Conservation (phyloP, 2,329 filamentous ascomycete genomes). For the Ophiosphaerella korrae region DNA sequence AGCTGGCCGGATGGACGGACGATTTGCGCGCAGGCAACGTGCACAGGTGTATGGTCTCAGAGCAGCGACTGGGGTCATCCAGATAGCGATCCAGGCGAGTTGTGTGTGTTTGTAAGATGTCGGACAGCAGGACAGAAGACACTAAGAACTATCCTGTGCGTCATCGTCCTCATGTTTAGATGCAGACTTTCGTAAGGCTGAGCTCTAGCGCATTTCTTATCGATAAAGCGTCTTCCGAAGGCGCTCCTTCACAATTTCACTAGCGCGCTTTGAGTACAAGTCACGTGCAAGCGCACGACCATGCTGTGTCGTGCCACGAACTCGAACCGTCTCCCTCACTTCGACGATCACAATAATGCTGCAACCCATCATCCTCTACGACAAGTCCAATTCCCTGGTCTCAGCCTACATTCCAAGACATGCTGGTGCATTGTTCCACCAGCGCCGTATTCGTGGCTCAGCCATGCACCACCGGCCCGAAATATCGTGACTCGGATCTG, state of each 20-base stretch:
- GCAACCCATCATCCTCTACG: not conserved
- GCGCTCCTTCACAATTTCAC: not conserved
- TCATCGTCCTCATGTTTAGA: slow-evolving; percentile 11
- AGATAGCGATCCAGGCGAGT: slow-evolving; percentile 7
- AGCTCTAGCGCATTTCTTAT: not conserved
- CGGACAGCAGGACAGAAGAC: not conserved
- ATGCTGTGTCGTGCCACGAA: not conserved
- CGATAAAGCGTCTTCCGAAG: not conserved
- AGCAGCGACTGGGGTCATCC: slow-evolving; percentile 35
- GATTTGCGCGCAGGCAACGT: slow-evolving; percentile 48
- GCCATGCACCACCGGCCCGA: too few relatives aligned
- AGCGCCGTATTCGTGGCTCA: too few relatives aligned
- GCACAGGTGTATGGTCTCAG: slow-evolving; percentile 40
- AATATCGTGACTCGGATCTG: not conserved
- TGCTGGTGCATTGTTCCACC: slow-evolving; percentile 14
- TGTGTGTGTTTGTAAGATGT: not conserved
- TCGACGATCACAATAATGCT: too few relatives aligned
- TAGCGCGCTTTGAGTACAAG: too few relatives aligned
- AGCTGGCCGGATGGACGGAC: slow-evolving; percentile 12
- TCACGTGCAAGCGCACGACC: too few relatives aligned
- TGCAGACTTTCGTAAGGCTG: slow-evolving; percentile 7
- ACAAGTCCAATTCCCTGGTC: not conserved
- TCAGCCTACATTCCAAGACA: not conserved
- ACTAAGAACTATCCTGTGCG: slow-evolving; percentile 6
- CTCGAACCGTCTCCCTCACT: not conserved